A percentile compares a stretch with the other conserved stretches of the same genome.
These are phyloP conservation scores for Porcisia hertigi DNA, from an alignment of 208 protist species.

Conservation along the genomic window DNA sequence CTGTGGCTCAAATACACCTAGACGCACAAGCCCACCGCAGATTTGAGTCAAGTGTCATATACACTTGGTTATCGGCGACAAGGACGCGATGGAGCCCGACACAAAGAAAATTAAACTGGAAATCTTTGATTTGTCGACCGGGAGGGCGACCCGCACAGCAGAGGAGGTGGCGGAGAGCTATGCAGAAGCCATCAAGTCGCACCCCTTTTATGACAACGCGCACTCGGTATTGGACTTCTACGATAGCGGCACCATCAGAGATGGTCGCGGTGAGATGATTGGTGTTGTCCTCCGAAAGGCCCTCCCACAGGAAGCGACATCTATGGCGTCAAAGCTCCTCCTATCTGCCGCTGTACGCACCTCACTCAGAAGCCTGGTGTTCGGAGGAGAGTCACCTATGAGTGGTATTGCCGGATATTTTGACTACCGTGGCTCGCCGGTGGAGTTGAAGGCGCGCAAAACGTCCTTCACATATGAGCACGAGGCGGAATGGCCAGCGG, in stretches of 20 bases:
- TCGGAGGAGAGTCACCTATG: constrained; percentile 77
- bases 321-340: constrained; percentile 69
- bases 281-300: constrained; percentile 69
- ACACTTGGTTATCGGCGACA: not conserved
- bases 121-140: constrained; percentile 30
- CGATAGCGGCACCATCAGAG: constrained; percentile 54
- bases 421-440: constrained; percentile 86
- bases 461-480: constrained; percentile 86
- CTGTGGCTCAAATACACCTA: not conserved
- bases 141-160: constrained; percentile 11
- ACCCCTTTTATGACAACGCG: constrained; percentile 85
- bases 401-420: constrained; percentile 92
- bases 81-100: constrained; percentile 23
- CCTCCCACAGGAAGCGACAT: constrained; percentile 60
- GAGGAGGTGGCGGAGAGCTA: constrained; percentile 60
- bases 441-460: constrained; percentile 86
- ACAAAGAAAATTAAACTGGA: constrained; percentile 44
- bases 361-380: constrained; percentile 70
- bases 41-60: not conserved
- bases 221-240: constrained; percentile 73
- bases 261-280: constrained; percentile 70
- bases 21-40: not conserved
- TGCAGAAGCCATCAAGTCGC: constrained; percentile 64
- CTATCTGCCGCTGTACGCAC: constrained; percentile 67
- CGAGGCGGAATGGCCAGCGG: constrained; percentile 60